Conservation (phyloP, 331 rosid genomes). For the Quercus phellos region DNA sequence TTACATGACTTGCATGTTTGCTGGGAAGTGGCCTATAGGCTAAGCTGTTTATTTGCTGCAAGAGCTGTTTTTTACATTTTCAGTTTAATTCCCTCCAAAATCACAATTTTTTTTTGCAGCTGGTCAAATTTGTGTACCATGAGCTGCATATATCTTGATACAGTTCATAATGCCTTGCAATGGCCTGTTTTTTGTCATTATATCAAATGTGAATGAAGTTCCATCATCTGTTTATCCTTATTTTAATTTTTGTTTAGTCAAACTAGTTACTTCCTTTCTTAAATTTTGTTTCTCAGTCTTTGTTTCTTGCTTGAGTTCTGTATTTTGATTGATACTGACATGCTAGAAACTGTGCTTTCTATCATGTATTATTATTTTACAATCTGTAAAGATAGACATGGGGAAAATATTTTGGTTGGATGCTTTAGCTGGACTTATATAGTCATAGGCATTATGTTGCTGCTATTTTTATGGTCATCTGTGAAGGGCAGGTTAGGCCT, state of each 20-base stretch:
- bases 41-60: neutral
- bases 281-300: neutral
- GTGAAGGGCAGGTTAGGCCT: no score
- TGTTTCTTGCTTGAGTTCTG: neutral
- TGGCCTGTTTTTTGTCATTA: neutral
- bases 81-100: neutral
- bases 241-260: neutral
- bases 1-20: constrained; percentile 8
- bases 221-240: neutral
- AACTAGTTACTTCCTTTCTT: neutral
- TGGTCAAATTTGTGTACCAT: constrained; percentile 18
- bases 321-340: neutral
- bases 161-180: constrained; percentile 2
- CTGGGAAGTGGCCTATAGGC: constrained; percentile 6
- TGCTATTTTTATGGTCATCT: no score
- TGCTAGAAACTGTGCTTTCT: neutral
- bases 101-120: constrained; percentile 2
- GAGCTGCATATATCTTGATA: constrained; percentile 16
- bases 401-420: no score
- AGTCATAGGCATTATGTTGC: no score
- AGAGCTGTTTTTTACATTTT: constrained; percentile 1
- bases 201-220: constrained; percentile 1
- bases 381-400: neutral
- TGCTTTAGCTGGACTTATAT: no score
- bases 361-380: neutral